Evolutionary conservation across 352 stramenopile species (phyloP).

Genomic region (Globisporangium abappressorium): DNA sequence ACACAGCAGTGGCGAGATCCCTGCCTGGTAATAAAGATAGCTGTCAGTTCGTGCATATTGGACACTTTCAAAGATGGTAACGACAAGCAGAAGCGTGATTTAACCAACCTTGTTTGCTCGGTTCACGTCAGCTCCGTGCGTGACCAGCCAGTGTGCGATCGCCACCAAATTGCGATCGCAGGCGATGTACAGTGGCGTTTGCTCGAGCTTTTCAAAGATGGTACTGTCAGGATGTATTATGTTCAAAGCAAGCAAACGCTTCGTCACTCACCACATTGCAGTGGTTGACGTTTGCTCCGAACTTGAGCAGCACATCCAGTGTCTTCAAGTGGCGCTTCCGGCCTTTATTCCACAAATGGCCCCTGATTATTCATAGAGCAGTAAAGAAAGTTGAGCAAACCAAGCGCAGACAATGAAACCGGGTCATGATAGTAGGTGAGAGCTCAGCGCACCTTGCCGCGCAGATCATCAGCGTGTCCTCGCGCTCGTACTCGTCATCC

Average conservation of each 20-base stretch:
- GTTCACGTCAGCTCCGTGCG: slow-evolving; percentile 54
- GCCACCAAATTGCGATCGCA: slow-evolving; percentile 45
- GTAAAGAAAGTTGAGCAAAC: neutral
- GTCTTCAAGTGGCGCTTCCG: slow-evolving; percentile 51
- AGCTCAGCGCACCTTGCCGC: slow-evolving; percentile 32
- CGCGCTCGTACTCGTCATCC: slow-evolving; percentile 44
- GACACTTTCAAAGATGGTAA: neutral
- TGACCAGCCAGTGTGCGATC: slow-evolving; percentile 44
- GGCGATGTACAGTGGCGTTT: slow-evolving; percentile 54
- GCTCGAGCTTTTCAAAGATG: slow-evolving; percentile 35
- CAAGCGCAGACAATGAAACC: neutral
- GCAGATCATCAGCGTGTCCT: slow-evolving; percentile 61
- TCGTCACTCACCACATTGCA: slow-evolving; percentile 36
- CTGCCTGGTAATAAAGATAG: slow-evolving; percentile 13
- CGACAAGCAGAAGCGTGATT: neutral
- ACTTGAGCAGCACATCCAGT: slow-evolving; percentile 46
- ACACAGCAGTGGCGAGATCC: slow-evolving; percentile 50
- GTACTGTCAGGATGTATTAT: neutral
- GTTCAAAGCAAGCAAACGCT: neutral
- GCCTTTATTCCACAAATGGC: slow-evolving; percentile 39
- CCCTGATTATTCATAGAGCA: slow-evolving; percentile 19
- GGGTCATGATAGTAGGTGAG: neutral
- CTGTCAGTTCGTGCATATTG: neutral
- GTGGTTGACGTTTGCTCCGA: slow-evolving; percentile 54
- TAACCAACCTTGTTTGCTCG: slow-evolving; percentile 36